Base-by-base conservation (phyloP, 495 filamentous ascomycete species). In the Penicillium roqueforti region DNA sequence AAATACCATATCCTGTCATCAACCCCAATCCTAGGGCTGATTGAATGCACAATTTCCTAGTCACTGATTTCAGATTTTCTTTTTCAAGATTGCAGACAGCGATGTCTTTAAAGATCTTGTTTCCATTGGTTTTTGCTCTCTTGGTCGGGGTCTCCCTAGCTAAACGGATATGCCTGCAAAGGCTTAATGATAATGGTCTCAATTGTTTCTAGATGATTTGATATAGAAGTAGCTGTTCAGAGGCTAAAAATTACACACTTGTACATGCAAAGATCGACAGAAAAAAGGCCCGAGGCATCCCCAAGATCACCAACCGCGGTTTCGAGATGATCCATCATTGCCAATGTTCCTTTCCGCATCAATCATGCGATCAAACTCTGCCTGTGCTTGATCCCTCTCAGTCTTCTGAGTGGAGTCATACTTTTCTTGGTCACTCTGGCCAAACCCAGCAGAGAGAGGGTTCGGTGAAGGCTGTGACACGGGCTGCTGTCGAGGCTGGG, bases 321-420 rank as follows among this genome's bases (percentile, higher is more conserved):
- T 39, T 14, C 48, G 56, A 36, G 55, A 25, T 10, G 59, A 14
- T n/a, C 22, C 53, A 45, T 64, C 65, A 20, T 16, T 54, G 11
- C 63, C 53, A 7, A 51, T 46, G 29, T 70, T 66, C 41, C 73
- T 54, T 55, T 77, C 74, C 0, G 68, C 59, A 2, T 77, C 74
- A 25, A 77, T 55, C 58, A 77, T 54, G n/a, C 61, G 59, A 48
- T 77, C 69, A 37, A 77, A 77, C 3, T 73, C 69, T 3, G 68
- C 67, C 42, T 70, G 72, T 1, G 71, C 70, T 25, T 66, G 61
- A 26, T 76, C 66, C 43, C 61, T 62, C 40, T 75, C 72, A 4
- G 53, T 53, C 11, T 52, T 56, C 8, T 46, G 39, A 10, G 58
- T 58, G 14, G 37, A 48, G 4, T 64, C 53, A 37, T 61, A 54